Conservation (phyloP, 1,139 yeast genomes). For the Candida sp. region DNA sequence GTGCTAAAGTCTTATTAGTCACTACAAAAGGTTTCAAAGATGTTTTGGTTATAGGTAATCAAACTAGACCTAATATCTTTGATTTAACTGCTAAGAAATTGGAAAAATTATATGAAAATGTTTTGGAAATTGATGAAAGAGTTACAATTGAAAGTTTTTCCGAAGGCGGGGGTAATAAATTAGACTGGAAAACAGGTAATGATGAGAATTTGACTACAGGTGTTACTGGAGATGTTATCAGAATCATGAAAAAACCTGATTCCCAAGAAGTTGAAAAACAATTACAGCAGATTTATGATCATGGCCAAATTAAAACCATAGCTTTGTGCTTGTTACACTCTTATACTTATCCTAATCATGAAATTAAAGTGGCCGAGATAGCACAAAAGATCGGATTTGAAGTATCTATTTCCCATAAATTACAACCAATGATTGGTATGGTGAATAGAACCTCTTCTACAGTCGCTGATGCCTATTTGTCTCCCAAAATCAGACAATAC, state of each 20-base stretch:
- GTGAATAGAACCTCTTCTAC: constrained; percentile 43
- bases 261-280: constrained; percentile 20
- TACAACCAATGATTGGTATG: constrained; percentile 45
- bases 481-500: constrained; percentile 35
- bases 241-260: constrained; percentile 31
- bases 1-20: constrained; percentile 47
- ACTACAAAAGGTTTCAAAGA: constrained; percentile 54
- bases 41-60: constrained; percentile 40
- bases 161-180: constrained; percentile 39
- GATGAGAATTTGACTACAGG: constrained; percentile 27
- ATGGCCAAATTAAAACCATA: constrained; percentile 27
- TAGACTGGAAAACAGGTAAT: constrained; percentile 12
- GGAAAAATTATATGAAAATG: constrained; percentile 31
- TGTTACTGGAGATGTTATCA: constrained; percentile 33
- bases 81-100: constrained; percentile 35
- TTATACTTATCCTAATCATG: constrained; percentile 40
- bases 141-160: constrained; percentile 36
- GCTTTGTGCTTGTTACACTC: constrained; percentile 41
- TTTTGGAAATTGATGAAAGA: constrained; percentile 40
- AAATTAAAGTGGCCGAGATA: constrained; percentile 30
- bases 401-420: constrained; percentile 38
- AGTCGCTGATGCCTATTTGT: constrained; percentile 43
- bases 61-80: constrained; percentile 36
- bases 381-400: constrained; percentile 33
- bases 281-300: constrained; percentile 19